phyloP scores from a whole-genome alignment of 768 basidiomycete genomes.

The Russula abietina region DNA sequence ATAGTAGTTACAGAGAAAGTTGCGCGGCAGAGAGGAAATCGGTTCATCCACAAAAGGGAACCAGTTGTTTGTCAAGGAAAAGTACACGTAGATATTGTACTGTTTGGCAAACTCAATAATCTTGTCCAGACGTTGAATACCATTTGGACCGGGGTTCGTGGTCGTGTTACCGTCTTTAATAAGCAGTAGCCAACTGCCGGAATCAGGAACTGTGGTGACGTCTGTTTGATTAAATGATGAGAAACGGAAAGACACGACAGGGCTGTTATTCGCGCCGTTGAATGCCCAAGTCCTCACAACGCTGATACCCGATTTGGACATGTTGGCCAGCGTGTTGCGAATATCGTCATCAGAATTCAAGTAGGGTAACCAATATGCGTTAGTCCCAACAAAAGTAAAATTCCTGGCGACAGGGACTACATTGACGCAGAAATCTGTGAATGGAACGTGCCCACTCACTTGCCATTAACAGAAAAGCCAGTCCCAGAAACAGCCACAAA shows the following conservation, averaged over 20 bases:
- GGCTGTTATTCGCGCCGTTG: slow-evolving; percentile 42
- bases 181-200: slow-evolving; percentile 61
- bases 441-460: slow-evolving; percentile 1
- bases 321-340: slow-evolving; percentile 49
- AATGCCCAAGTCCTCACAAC: slow-evolving; percentile 69
- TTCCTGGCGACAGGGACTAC: slow-evolving; percentile 1
- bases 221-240: slow-evolving; percentile 10
- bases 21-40: slow-evolving; percentile 25
- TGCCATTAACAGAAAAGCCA: slow-evolving; percentile 9
- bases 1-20: slow-evolving; percentile 31
- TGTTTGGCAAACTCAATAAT: slow-evolving; percentile 49
- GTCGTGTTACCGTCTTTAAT: slow-evolving; percentile 48
- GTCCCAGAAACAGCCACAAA: slow-evolving; percentile 10
- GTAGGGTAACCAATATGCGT: slow-evolving; percentile 59
- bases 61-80: slow-evolving; percentile 26
- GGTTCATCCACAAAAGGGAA: slow-evolving; percentile 1
- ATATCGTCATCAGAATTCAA: slow-evolving; percentile 54
- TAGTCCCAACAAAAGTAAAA: slow-evolving; percentile 48
- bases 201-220: slow-evolving; percentile 30
- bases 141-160: slow-evolving; percentile 56
- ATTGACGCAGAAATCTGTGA: background rate
- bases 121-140: slow-evolving; percentile 57
- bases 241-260: background rate
- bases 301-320: slow-evolving; percentile 48
- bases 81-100: slow-evolving; percentile 40